Conservation (phyloP, 2,329 filamentous ascomycete species). For the Bimuria novae-zelandiae region DNA sequence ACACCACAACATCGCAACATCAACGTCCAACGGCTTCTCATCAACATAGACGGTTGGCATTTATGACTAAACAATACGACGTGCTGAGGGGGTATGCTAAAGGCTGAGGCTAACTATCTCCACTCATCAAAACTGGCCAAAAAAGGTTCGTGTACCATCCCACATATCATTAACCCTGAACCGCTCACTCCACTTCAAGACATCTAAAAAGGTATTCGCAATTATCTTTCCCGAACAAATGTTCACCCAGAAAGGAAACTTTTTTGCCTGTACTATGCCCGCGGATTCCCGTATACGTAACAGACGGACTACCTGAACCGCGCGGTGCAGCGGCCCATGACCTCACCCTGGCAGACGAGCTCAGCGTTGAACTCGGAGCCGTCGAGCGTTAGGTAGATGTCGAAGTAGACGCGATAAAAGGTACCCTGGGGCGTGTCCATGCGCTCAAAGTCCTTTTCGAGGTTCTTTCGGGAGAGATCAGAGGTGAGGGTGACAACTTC, state of each 20-base stretch:
- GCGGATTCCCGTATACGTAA: background rate
- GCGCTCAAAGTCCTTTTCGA: slow-evolving; percentile 98
- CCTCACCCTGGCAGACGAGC: slow-evolving; percentile 97
- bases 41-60: background rate
- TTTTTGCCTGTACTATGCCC: slow-evolving; percentile 9
- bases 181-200: background rate
- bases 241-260: slow-evolving; percentile 14
- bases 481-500: slow-evolving; percentile 97
- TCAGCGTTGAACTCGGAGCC: slow-evolving; percentile 98
- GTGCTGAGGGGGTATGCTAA: slow-evolving; percentile 9
- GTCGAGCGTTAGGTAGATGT: slow-evolving; percentile 85
- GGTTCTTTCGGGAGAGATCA: slow-evolving; percentile 94
- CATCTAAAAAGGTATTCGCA: slow-evolving; percentile 8
- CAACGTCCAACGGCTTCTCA: background rate
- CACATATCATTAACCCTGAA: background rate
- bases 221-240: slow-evolving; percentile 11
- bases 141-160: background rate
- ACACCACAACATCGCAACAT: background rate
- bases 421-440: slow-evolving; percentile 97
- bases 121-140: background rate
- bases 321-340: slow-evolving; percentile 95
- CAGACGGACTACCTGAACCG: slow-evolving; percentile 67
- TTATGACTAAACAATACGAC: slow-evolving; percentile 6
- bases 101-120: slow-evolving; percentile 5
- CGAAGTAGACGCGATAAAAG: slow-evolving; percentile 68